Percentiles rank a stretch among this genome's conserved stretches.
Evolutionary conservation across 2,329 filamentous ascomycete species (phyloP).

Genomic region (Kalaharituber pfeilii): DNA sequence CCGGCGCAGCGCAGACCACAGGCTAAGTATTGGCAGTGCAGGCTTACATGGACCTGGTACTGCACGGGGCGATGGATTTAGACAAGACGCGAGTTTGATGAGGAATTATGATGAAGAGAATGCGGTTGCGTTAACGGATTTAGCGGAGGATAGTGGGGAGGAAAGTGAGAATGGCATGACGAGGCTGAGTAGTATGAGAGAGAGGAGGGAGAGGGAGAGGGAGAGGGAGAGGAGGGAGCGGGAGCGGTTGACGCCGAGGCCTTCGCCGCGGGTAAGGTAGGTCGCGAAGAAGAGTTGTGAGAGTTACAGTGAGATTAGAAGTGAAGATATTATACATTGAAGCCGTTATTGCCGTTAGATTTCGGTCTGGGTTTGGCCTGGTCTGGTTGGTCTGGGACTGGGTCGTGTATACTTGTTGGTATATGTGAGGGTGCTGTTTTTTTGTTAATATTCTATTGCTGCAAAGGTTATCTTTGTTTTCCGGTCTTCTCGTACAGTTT

Average conservation of each 20-base stretch:
- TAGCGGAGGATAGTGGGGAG: conserved; percentile 55
- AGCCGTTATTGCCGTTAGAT: too few species aligned
- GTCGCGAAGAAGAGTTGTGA: neutral
- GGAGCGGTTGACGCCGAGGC: neutral
- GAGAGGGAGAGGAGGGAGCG: neutral
- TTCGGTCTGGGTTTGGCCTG: neutral
- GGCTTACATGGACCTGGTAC: neutral
- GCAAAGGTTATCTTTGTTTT: neutral
- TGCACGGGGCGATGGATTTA: conserved; percentile 29
- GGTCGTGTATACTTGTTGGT: neutral
- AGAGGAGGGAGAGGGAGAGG: neutral
- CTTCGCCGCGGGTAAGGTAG: neutral
- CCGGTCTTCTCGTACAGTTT: neutral
- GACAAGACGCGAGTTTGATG: conserved; percentile 68
- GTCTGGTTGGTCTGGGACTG: neutral
- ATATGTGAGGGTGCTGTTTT: neutral
- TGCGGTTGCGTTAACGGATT: conserved; percentile 55
- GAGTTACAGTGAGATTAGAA: too few species aligned
- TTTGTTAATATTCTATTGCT: neutral
- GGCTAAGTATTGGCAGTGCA: conserved; percentile 39
- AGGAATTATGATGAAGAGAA: conserved; percentile 78
- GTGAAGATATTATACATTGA: too few species aligned
- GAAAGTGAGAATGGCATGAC: conserved; percentile 32
- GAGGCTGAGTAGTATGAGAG: neutral
- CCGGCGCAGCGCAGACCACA: conserved; percentile 49